phyloP scores from a whole-genome alignment of 2,329 filamentous ascomycete species.

The Magnaporthiopsis poae region DNA sequence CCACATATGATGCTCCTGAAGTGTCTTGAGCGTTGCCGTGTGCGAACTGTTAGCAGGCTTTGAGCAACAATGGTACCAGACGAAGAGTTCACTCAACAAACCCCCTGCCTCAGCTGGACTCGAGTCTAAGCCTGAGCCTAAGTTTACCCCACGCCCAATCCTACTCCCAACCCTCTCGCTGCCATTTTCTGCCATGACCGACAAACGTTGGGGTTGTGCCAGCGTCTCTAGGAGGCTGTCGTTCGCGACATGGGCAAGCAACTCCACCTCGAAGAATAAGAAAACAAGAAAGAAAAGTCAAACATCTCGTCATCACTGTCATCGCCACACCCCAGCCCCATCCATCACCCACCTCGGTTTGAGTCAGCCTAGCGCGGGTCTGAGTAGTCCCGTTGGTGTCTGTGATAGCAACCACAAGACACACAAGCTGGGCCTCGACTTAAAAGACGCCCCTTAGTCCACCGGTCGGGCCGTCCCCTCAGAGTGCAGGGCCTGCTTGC shows the following conservation, averaged over 20 bases:
- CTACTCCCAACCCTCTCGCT: background rate
- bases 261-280: background rate
- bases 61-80: background rate
- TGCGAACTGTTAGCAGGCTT: background rate
- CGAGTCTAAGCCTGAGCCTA: background rate
- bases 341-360: background rate
- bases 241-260: background rate
- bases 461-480: background rate
- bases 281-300: background rate
- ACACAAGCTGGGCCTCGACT: background rate
- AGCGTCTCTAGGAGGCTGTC: background rate
- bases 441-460: background rate
- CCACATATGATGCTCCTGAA: background rate
- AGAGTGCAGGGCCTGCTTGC: background rate
- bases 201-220: background rate
- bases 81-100: background rate
- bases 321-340: background rate
- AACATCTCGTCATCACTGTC: background rate
- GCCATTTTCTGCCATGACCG: background rate
- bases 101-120: background rate
- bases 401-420: background rate
- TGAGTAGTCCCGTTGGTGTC: background rate
- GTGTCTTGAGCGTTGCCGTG: background rate
- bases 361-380: background rate
- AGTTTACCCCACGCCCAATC: background rate